These are phyloP conservation scores for Parathielavia appendiculata DNA, from an alignment of 495 filamentous ascomycete species.

Conservation along the genomic window DNA sequence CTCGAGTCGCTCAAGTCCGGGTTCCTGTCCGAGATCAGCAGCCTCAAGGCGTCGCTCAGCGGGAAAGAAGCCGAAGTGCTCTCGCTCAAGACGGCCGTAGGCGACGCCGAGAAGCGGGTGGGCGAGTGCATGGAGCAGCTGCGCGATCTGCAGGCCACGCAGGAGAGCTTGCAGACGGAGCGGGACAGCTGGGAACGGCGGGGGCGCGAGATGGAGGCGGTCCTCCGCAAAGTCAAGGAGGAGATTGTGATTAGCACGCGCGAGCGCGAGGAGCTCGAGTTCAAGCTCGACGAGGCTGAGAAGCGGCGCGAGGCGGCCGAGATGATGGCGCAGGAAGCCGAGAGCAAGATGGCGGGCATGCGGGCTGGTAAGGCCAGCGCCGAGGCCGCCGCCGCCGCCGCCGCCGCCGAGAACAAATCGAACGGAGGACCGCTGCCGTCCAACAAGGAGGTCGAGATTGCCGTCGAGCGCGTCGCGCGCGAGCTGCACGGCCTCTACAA, in stretches of 20 bases:
- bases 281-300: slow-evolving; percentile 68
- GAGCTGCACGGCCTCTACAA: slow-evolving; percentile 95
- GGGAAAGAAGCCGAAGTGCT: slow-evolving; percentile 87
- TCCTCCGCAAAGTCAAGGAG: slow-evolving; percentile 70
- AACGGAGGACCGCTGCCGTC: slow-evolving; percentile 22
- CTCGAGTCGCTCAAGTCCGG: slow-evolving; percentile 84
- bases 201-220: slow-evolving; percentile 75
- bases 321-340: slow-evolving; percentile 62
- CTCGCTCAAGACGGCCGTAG: slow-evolving; percentile 76
- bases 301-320: slow-evolving; percentile 59
- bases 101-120: slow-evolving; percentile 85
- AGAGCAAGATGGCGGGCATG: slow-evolving; percentile 66
- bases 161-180: slow-evolving; percentile 68
- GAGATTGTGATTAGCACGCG: slow-evolving; percentile 71
- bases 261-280: slow-evolving; percentile 68
- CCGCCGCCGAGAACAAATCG: slow-evolving; percentile 10
- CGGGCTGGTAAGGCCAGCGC: slow-evolving; percentile 47
- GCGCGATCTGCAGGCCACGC: slow-evolving; percentile 63
- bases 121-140: slow-evolving; percentile 76
- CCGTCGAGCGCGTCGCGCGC: slow-evolving; percentile 83
- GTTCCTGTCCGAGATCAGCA: slow-evolving; percentile 85
- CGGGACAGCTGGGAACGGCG: slow-evolving; percentile 77
- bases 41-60: slow-evolving; percentile 78
- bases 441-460: slow-evolving; percentile 65
- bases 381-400: slow-evolving; percentile 31